phyloP scores from a whole-genome alignment of 2,329 filamentous ascomycete genomes.

The Phialophora macrospora region DNA sequence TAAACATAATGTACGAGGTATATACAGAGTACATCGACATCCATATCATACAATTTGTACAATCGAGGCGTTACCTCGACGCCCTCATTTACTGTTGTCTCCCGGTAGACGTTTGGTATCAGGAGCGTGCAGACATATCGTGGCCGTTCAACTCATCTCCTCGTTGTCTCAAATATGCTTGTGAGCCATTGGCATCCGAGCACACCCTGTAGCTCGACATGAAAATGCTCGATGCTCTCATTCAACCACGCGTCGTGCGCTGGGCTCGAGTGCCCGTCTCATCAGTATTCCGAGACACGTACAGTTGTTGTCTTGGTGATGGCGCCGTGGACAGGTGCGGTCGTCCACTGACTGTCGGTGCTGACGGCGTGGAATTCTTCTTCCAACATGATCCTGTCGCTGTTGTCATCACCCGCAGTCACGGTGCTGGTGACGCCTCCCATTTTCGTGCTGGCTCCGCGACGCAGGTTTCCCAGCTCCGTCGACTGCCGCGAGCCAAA shows the following conservation, averaged over 20 bases:
- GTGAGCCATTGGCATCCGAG: background rate
- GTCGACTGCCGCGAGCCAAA: constrained; percentile 30
- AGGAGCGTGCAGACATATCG: background rate
- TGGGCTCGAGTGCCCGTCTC: background rate
- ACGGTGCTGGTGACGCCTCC: constrained; percentile 28
- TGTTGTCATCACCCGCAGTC: constrained; percentile 31
- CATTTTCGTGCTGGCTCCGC: constrained; percentile 20
- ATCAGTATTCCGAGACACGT: constrained; percentile 24
- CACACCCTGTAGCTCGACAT: background rate
- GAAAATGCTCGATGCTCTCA: background rate
- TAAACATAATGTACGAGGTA: background rate
- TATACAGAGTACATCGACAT: background rate
- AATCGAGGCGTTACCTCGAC: background rate
- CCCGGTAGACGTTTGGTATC: no score
- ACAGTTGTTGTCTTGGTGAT: constrained; percentile 36
- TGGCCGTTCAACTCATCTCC: background rate
- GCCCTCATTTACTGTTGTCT: background rate
- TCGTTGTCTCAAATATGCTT: background rate
- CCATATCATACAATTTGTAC: constrained; percentile 2
- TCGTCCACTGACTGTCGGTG: constrained; percentile 10
- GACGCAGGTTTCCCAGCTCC: constrained; percentile 22
- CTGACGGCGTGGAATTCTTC: constrained; percentile 20
- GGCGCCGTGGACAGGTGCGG: constrained; percentile 3
- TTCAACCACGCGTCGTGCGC: background rate
- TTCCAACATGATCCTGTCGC: constrained; percentile 34